Evolutionary conservation across 2,329 filamentous ascomycete genomes (phyloP), one percentile per base, ranked within the genome.

Genomic region (Emmonsiellopsis sp.): DNA sequence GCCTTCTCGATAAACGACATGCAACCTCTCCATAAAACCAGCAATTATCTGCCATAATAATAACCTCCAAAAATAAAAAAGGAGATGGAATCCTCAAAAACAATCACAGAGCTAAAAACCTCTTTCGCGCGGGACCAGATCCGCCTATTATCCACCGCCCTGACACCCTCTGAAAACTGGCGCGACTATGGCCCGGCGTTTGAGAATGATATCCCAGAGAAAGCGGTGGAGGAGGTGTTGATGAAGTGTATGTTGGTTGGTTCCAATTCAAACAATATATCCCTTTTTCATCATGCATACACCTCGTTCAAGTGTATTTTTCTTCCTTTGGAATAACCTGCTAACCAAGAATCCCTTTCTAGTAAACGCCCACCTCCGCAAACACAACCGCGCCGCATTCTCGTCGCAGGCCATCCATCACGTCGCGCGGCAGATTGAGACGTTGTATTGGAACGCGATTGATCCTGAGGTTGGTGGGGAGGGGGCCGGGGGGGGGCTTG

Each of bases 361-460:
- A 79, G 78, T 79, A 15, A 80, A 80, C 56, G 69, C 71, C 35
- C 69, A 72, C 38, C 64, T 79, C 52, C 76, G 74, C 55, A 73
- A 78, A 42, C 78, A 81, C 63, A 76, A 74, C 57, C 77, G 76
- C 47, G 67, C 74, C 53, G 74, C 78, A 41, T 81, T 79, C 67
- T 76, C 76, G 45, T 72, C 73, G 0, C 76, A 80, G 59, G 78
- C 79, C 40, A 75, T 77, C 51, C 75, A 79, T 49, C 77, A 80
- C 66, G 71, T 80, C 50, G 76, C 78, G 16, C 74, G 78, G 56
- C 77, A 81, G 61, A 79, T 81, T 57, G 74, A 79, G 59, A 71
- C 68, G 26, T 63, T 80, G 30, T 80, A 81, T 61, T 80, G 77
- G 77, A 69, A 74, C n/a, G 66, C 73, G 0, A 72, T 76, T 34